Evolutionary conservation across 1,139 yeast species (phyloP).

Genomic region (Kurtzmaniella quercitrusa): DNA sequence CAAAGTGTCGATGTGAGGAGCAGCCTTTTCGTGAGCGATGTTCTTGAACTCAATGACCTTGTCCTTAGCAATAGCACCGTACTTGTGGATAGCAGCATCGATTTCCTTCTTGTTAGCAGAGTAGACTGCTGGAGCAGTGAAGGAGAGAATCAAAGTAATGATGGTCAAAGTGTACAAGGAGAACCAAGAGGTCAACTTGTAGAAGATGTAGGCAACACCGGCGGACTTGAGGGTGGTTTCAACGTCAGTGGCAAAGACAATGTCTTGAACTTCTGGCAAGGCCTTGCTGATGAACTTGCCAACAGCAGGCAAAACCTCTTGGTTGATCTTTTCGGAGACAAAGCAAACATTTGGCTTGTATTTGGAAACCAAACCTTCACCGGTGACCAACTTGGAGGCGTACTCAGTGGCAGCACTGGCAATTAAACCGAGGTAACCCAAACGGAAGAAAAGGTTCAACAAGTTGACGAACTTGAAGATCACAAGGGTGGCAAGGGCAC

Average conservation of each 20-base stretch:
- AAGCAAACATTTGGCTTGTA: conserved; percentile 48
- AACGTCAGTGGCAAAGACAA: conserved; percentile 63
- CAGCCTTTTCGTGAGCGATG: conserved; percentile 52
- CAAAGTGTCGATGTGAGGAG: conserved; percentile 39
- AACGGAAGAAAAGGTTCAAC: conserved; percentile 61
- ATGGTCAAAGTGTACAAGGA: conserved; percentile 67
- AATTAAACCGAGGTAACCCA: conserved; percentile 44
- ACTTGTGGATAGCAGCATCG: conserved; percentile 65
- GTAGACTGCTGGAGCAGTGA: conserved; percentile 76
- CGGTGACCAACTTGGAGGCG: conserved; percentile 59
- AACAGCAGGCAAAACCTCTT: conserved; percentile 38
- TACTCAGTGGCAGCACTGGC: conserved; percentile 69
- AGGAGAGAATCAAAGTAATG: conserved; percentile 55
- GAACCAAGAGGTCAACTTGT: conserved; percentile 72
- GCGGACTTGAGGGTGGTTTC: conserved; percentile 73
- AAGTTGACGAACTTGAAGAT: conserved; percentile 68
- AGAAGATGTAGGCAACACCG: conserved; percentile 57
- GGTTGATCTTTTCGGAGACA: conserved; percentile 37
- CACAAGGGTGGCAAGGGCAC: conserved; percentile 53
- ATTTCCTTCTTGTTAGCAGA: conserved; percentile 72
- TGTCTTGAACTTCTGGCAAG: conserved; percentile 52
- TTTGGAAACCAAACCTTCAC: conserved; percentile 67
- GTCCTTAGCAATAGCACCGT: conserved; percentile 50
- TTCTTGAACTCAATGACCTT: conserved; percentile 51
- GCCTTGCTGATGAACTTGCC: conserved; percentile 37